phyloP scores from a whole-genome alignment of 805 yeast genomes.

The Pichia exigua region DNA sequence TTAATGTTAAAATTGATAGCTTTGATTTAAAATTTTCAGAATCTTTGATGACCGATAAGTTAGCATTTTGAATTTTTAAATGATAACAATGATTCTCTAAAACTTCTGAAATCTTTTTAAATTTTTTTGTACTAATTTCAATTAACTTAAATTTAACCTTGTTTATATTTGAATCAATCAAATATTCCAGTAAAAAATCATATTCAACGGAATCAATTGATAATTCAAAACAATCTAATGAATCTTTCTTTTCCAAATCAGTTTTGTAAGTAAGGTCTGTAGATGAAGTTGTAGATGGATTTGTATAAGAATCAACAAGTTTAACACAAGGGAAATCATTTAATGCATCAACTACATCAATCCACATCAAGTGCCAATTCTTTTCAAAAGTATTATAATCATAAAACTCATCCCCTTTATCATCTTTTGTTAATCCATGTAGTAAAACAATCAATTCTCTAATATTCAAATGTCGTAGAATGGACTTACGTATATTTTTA shows the following conservation, averaged over 20 bases:
- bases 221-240: slow-evolving; percentile 3
- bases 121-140: slow-evolving; percentile 12
- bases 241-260: neutral
- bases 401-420: slow-evolving; percentile 3
- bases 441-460: slow-evolving; percentile 5
- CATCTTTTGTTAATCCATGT: slow-evolving; percentile 5
- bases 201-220: slow-evolving; percentile 9
- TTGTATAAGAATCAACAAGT: slow-evolving; percentile 7
- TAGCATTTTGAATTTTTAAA: slow-evolving; percentile 8
- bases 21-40: slow-evolving; percentile 5
- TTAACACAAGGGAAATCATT: slow-evolving; percentile 7
- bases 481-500: neutral
- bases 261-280: neutral
- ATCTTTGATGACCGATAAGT: slow-evolving; percentile 10
- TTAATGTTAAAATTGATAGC: slow-evolving; percentile 6
- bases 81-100: slow-evolving; percentile 4
- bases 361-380: neutral
- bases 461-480: neutral
- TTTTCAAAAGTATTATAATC: neutral
- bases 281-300: neutral
- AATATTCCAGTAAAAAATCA: slow-evolving; percentile 8
- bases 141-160: slow-evolving; percentile 8
- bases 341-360: slow-evolving; percentile 3
- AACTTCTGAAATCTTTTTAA: slow-evolving; percentile 8
- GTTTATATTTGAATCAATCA: slow-evolving; percentile 1